Evolutionary conservation across 768 basidiomycete genomes (phyloP).

Genomic region (Lactarius hengduanensis): DNA sequence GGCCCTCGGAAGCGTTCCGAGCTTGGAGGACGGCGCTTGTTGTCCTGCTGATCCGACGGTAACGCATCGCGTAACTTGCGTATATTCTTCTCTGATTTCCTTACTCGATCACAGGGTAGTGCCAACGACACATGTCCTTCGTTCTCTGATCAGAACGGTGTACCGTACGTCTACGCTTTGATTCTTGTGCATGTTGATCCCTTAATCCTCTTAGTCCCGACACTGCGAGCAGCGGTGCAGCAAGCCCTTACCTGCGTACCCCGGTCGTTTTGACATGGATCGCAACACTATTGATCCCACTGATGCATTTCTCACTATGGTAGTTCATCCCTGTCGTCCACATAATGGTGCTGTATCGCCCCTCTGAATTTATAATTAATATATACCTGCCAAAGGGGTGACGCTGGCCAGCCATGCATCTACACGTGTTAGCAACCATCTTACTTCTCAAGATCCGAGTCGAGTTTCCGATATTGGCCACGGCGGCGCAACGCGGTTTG

Average conservation of each 20-base stretch:
- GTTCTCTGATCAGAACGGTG: constrained; percentile 62
- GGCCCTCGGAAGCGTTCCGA: constrained; percentile 66
- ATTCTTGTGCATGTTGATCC: constrained; percentile 13
- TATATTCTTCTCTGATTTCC: background rate
- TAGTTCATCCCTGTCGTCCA: background rate
- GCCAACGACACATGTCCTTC: constrained; percentile 57
- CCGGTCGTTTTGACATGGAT: constrained; percentile 5
- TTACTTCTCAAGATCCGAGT: constrained; percentile 23
- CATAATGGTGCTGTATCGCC: background rate
- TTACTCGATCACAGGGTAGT: constrained; percentile 20
- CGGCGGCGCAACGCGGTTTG: constrained; percentile 15
- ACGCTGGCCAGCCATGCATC: background rate
- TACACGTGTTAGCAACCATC: background rate
- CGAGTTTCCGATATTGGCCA: constrained; percentile 22
- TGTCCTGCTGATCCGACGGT: constrained; percentile 72
- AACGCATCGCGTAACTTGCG: constrained; percentile 25
- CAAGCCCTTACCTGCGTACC: background rate
- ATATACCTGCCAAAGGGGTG: constrained; percentile 1
- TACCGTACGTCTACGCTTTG: constrained; percentile 49
- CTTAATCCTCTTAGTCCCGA: constrained; percentile 33
- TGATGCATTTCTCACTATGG: background rate
- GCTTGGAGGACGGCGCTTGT: constrained; percentile 58
- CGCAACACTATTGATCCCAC: background rate
- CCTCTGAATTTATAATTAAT: constrained; percentile 4
- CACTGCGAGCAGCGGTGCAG: constrained; percentile 28